These are phyloP conservation scores for Triticum turgidum DNA, from an alignment of 176 grass and related monocot species.

Conservation along the genomic window DNA sequence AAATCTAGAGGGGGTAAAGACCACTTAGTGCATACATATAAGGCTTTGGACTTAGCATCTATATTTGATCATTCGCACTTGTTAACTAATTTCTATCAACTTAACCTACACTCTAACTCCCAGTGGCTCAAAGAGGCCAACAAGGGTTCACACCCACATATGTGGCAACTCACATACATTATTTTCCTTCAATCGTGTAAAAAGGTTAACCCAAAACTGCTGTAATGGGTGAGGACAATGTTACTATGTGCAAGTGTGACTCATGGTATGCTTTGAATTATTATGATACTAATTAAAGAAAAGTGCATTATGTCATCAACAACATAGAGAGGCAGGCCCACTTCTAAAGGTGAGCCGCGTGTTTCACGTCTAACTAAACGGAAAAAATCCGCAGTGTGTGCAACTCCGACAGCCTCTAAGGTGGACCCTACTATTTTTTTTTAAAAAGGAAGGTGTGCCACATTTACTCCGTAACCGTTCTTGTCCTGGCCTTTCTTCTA, in stretches of 20 bases:
- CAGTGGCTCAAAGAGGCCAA: not conserved
- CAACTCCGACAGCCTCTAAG: not conserved
- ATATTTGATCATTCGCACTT: not conserved
- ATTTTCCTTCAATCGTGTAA: not conserved
- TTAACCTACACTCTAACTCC: not conserved
- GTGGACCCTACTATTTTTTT: not conserved
- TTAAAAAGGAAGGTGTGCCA: not conserved
- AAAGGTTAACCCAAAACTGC: not conserved
- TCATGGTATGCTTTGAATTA: not conserved
- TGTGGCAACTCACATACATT: not conserved
- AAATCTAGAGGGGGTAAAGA: no score
- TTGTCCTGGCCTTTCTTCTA: not conserved
- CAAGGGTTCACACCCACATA: not conserved
- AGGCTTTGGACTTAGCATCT: not conserved
- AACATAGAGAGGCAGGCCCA: no score
- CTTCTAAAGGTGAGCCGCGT: no score
- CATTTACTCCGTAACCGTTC: not conserved
- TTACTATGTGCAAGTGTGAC: not conserved
- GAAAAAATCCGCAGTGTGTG: not conserved
- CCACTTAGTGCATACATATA: no score
- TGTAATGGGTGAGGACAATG: not conserved
- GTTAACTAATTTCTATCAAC: not conserved
- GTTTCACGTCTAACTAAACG: not conserved
- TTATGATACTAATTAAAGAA: not conserved
- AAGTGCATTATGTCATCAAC: not conserved